Evolutionary conservation across 345 rosid species (phyloP).

Genomic region (Turritis glabra): DNA sequence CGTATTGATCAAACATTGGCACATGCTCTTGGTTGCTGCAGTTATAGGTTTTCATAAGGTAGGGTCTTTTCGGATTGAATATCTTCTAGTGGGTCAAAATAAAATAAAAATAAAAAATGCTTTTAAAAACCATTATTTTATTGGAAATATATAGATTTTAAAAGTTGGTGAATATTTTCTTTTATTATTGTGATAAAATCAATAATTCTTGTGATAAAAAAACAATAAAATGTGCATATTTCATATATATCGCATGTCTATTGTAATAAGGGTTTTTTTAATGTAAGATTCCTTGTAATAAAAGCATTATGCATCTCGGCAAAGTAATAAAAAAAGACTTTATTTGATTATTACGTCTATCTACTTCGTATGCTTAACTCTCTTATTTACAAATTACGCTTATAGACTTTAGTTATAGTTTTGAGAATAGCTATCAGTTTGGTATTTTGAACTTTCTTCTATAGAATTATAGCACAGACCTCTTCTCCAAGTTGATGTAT

Average conservation of each 20-base stretch:
- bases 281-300: constrained; percentile 38
- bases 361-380: not conserved
- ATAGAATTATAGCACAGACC: not conserved
- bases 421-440: not conserved
- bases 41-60: constrained; percentile 24
- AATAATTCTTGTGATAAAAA: constrained; percentile 27
- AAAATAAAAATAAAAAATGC: not conserved
- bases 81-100: constrained; percentile 23
- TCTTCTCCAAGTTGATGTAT: not conserved
- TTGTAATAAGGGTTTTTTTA: constrained; percentile 27
- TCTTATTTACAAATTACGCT: constrained; percentile 1
- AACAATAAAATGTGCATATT: constrained; percentile 34
- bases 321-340: constrained; percentile 5
- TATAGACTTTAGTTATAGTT: not conserved
- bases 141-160: constrained; percentile 23
- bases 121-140: constrained; percentile 15
- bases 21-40: constrained; percentile 25
- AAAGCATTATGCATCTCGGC: constrained; percentile 4
- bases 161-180: constrained; percentile 14
- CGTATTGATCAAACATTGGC: constrained; percentile 46
- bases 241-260: constrained; percentile 28
- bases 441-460: not conserved
- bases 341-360: constrained; percentile 1
- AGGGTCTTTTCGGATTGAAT: constrained; percentile 32
- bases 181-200: constrained; percentile 31